A percentile compares a stretch with the other conserved stretches of the same genome.
These are phyloP conservation scores for Malus hybrid DNA, from an alignment of 331 rosid species.

Conservation along the genomic window DNA sequence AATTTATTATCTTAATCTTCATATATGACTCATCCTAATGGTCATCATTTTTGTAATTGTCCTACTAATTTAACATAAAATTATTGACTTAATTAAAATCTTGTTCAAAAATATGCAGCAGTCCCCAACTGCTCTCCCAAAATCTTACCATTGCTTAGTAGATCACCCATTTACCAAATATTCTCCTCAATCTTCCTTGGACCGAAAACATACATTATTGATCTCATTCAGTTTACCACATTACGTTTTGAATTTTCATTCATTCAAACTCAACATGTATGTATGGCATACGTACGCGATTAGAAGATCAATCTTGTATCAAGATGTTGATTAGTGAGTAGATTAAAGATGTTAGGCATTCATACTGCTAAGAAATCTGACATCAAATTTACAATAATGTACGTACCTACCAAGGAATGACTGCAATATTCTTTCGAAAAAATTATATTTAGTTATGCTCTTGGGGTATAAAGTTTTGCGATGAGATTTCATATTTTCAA, in stretches of 20 bases:
- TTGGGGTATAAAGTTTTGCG: too few relatives aligned
- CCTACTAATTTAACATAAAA: constrained; percentile 23
- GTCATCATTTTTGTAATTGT: constrained; percentile 49
- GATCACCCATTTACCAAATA: constrained; percentile 30
- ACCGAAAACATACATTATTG: background rate
- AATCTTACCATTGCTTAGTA: constrained; percentile 15
- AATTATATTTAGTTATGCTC: too few relatives aligned
- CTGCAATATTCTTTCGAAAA: too few relatives aligned
- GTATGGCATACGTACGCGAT: too few relatives aligned
- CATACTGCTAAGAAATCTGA: background rate
- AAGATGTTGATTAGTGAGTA: background rate
- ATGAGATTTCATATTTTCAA: too few relatives aligned
- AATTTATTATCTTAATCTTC: background rate
- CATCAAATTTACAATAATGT: background rate
- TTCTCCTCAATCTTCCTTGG: constrained; percentile 16
- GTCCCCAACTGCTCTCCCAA: constrained; percentile 38
- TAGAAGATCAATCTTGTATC: background rate
- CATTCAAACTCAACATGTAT: background rate
- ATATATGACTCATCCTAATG: constrained; percentile 11
- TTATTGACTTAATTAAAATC: background rate
- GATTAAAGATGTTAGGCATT: background rate
- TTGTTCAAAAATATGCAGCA: constrained; percentile 7
- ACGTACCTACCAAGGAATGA: too few relatives aligned
- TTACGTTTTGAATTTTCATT: background rate
- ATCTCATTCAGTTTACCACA: background rate